Percentiles rank a stretch among this genome's conserved stretches.
Conservation (phyloP, 2,329 filamentous ascomycete genomes). For the Ploettnerulaceae sp. region DNA sequence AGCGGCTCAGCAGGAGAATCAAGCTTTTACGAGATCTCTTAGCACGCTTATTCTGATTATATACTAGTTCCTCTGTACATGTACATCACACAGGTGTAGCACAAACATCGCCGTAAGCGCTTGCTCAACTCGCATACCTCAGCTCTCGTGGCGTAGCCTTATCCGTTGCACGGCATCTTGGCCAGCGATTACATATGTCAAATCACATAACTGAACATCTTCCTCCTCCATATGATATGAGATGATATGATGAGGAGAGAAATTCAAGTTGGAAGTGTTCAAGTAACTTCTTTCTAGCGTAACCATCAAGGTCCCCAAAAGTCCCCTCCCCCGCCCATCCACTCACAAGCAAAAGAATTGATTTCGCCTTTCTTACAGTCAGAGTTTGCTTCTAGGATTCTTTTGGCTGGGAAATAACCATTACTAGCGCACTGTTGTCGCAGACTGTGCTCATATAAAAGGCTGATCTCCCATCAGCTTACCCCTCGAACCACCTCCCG, state of each 20-base stretch:
- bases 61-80: too few species aligned
- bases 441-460: conserved; percentile 5
- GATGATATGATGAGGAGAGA: background rate
- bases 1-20: too few species aligned
- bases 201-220: background rate
- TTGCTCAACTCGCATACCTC: too few species aligned
- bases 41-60: too few species aligned
- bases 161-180: too few species aligned
- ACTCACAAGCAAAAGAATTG: background rate
- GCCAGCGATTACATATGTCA: too few species aligned
- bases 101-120: too few species aligned
- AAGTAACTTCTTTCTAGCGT: conserved; percentile 8
- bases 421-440: background rate
- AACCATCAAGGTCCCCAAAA: conserved; percentile 16
- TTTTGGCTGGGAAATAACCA: background rate
- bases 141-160: too few species aligned
- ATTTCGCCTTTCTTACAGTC: background rate
- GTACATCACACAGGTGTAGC: too few species aligned
- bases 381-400: conserved; percentile 4
- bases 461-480: background rate
- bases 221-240: too few species aligned
- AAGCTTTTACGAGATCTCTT: too few species aligned
- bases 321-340: background rate
- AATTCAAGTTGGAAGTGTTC: background rate
- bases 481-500: background rate